phyloP scores from a whole-genome alignment of 2,329 filamentous ascomycete genomes.

The Pseudogymnoascus sp. region DNA sequence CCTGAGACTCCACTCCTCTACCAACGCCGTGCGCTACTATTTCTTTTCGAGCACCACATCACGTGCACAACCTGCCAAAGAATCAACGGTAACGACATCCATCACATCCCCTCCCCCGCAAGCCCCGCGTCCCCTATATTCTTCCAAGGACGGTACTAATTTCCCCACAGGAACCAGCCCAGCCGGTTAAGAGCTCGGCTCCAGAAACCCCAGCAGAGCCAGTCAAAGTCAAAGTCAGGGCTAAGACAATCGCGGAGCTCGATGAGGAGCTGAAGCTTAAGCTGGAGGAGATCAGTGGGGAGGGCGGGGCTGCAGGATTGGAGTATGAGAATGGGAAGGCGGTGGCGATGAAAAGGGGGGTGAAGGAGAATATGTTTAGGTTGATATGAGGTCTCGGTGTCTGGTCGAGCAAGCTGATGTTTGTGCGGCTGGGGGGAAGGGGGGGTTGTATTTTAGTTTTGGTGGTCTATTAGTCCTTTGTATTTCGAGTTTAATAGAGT shows the following conservation, averaged over 20 bases:
- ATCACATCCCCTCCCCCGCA: not conserved
- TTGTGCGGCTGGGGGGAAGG: not conserved
- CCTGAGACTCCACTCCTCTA: not conserved
- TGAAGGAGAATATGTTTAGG: conserved; percentile 72
- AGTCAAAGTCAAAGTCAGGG: not conserved
- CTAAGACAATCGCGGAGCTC: conserved; percentile 53
- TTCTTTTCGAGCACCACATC: not conserved
- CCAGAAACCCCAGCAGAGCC: not conserved
- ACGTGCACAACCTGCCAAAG: not conserved
- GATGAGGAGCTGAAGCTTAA: conserved; percentile 61
- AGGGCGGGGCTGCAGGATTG: conserved; percentile 62
- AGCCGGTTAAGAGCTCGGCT: not conserved
- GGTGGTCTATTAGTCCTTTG: not conserved
- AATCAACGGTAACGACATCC: not conserved
- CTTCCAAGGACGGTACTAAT: not conserved
- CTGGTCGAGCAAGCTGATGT: not conserved
- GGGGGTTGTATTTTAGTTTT: not conserved
- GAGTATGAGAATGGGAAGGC: conserved; percentile 71
- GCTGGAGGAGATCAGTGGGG: conserved; percentile 60
- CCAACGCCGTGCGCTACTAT: not conserved
- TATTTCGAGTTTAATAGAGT: not conserved
- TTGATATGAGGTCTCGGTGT: conserved; percentile 43
- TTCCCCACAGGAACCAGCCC: not conserved
- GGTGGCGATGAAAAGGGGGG: conserved; percentile 64
- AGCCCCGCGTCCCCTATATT: not conserved